Evolutionary conservation across 140 eudicot genomes (phyloP).

Genomic region (Flaveria floridana): DNA sequence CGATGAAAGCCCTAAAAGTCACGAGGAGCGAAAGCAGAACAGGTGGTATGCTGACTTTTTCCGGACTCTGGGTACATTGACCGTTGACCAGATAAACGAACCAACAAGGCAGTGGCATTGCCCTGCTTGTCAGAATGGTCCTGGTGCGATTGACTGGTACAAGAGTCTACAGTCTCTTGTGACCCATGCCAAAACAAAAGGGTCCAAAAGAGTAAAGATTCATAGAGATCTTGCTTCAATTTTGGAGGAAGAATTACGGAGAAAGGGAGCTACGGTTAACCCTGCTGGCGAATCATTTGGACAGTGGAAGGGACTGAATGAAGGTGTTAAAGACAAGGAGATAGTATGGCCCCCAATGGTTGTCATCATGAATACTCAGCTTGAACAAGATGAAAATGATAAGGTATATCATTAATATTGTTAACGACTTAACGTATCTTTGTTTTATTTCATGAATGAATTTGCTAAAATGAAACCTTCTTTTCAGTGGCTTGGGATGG

Average conservation of each 20-base stretch:
- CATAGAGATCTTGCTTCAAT: conserved; percentile 71
- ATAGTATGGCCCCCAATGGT: conserved; percentile 94
- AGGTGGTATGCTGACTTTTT: conserved; percentile 54
- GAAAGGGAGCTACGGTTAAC: conserved; percentile 51
- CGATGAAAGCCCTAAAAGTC: conserved; percentile 61
- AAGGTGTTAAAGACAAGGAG: conserved; percentile 44
- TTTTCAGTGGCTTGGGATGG: conserved; percentile 68
- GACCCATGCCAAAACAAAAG: conserved; percentile 77
- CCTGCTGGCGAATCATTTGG: conserved; percentile 67
- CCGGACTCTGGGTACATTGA: conserved; percentile 42
- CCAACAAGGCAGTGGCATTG: conserved; percentile 78
- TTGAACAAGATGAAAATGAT: conserved; percentile 61
- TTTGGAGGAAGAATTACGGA: conserved; percentile 67
- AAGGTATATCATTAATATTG: conserved; percentile 41
- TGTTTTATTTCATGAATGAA: background rate
- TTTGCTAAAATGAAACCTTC: conserved; percentile 14
- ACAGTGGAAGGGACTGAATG: conserved; percentile 58
- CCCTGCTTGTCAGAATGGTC: conserved; percentile 81
- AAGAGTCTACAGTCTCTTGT: conserved; percentile 61
- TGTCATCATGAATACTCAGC: conserved; percentile 59
- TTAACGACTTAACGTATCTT: background rate
- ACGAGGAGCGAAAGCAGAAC: conserved; percentile 52
- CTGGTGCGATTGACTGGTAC: conserved; percentile 82
- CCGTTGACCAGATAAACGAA: conserved; percentile 57
- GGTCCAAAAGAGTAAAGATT: conserved; percentile 66